A percentile compares a stretch with the other conserved stretches of the same genome.
phyloP scores from a whole-genome alignment of 306 rosid species.

The Sphenostylis stenocarpa region DNA sequence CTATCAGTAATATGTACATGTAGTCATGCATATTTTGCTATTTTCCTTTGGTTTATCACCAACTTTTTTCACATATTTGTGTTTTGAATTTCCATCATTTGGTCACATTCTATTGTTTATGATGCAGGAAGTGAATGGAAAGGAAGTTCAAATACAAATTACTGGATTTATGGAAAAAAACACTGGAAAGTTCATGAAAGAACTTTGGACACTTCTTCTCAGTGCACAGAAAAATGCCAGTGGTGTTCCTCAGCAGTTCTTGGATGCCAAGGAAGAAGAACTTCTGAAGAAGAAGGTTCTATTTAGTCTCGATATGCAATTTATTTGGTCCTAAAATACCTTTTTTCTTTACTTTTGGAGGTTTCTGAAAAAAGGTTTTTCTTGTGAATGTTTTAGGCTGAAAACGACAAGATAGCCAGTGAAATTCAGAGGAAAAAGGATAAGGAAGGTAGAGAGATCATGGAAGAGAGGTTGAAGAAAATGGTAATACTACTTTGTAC shows the following conservation, averaged over 20 bases:
- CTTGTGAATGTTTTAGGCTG: conserved; percentile 60
- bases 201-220: conserved; percentile 88
- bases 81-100: neutral
- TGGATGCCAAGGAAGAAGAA: conserved; percentile 96
- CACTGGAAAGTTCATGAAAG: conserved; percentile 96
- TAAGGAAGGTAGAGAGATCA: conserved; percentile 73
- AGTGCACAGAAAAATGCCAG: conserved; percentile 92
- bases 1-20: neutral
- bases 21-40: neutral
- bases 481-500: conserved; percentile 71
- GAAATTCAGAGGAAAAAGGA: conserved; percentile 89
- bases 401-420: conserved; percentile 70
- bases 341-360: neutral
- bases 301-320: conserved; percentile 6
- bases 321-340: neutral
- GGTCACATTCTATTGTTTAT: conserved; percentile 4
- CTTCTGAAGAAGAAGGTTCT: conserved; percentile 75
- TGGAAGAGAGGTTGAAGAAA: conserved; percentile 72
- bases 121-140: conserved; percentile 81
- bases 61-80: neutral
- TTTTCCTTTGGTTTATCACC: neutral
- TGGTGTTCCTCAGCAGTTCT: conserved; percentile 96
- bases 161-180: conserved; percentile 98
- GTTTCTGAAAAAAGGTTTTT: conserved; percentile 12
- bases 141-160: conserved; percentile 85